phyloP scores from a whole-genome alignment of 75 land plant species.

The Selaginella tamariscina region DNA sequence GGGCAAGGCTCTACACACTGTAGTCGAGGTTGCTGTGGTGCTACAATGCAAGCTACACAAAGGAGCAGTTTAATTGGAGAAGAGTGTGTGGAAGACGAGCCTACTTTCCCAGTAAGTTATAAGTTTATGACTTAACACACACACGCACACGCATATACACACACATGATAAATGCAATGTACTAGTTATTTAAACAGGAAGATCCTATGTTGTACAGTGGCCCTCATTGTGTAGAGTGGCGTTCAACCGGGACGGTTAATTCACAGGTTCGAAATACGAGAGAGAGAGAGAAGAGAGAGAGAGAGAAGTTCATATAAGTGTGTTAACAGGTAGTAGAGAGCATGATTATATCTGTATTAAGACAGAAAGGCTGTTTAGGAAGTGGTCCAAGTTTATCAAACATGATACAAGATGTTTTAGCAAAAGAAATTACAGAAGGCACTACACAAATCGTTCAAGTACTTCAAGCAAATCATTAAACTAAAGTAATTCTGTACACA shows the following conservation, averaged over 20 bases:
- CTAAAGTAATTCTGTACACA: not conserved
- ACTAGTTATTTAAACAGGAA: too few relatives aligned
- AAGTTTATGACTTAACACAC: too few relatives aligned
- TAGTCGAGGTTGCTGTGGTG: not conserved
- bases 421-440: not conserved
- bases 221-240: not conserved
- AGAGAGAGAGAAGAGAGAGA: not conserved
- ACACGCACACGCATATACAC: too few relatives aligned
- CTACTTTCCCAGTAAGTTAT: too few relatives aligned
- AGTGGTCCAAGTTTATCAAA: not conserved
- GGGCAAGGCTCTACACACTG: not conserved
- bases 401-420: not conserved
- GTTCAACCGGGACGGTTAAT: not conserved
- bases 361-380: not conserved
- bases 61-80: not conserved
- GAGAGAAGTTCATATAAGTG: too few relatives aligned
- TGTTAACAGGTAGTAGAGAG: too few relatives aligned
- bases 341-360: not conserved
- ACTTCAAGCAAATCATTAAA: not conserved
- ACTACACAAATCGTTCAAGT: not conserved
- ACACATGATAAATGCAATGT: too few relatives aligned
- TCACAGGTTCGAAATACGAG: not conserved
- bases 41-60: not conserved
- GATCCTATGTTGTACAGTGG: too few relatives aligned
- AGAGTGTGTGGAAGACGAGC: not conserved